Evolutionary conservation across 2,329 filamentous ascomycete species (phyloP).

Genomic region (Colletotrichum limetticola): DNA sequence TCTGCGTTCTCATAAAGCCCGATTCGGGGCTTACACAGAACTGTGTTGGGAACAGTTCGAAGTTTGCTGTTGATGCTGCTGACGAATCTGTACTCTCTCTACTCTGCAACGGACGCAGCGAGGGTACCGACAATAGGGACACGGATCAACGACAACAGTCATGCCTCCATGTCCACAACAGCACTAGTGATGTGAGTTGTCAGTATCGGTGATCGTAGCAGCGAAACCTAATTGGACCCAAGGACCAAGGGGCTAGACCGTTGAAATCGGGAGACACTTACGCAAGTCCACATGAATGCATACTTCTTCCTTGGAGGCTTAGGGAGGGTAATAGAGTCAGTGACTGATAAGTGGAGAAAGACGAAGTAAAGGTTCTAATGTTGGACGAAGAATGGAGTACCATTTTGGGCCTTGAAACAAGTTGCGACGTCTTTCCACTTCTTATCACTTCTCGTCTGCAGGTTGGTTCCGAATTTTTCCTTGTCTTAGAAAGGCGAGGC

Average conservation of each 20-base stretch:
- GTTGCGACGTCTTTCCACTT: no score
- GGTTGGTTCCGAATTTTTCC: no score
- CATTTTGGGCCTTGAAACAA: no score
- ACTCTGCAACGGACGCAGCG: slow-evolving; percentile 7
- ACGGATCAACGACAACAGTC: not conserved
- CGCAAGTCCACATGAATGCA: not conserved
- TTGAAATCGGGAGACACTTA: not conserved
- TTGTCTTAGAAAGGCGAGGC: no score
- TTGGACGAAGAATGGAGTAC: no score
- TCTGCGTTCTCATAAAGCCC: no score
- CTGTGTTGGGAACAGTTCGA: no score
- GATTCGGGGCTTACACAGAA: not conserved
- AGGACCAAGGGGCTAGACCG: no score
- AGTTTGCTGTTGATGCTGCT: not conserved
- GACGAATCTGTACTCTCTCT: not conserved
- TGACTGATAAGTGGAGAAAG: not conserved
- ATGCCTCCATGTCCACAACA: slow-evolving; percentile 5
- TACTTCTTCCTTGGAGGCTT: not conserved
- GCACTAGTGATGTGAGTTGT: not conserved
- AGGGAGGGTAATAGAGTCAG: not conserved
- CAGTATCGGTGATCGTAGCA: no score
- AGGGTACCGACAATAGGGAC: not conserved
- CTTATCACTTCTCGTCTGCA: no score
- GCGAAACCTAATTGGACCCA: no score
- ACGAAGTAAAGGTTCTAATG: not conserved